A percentile compares a stretch with the other conserved stretches of the same genome.
Conservation (phyloP, 805 yeast species). For the Zygoascus tannicola region DNA sequence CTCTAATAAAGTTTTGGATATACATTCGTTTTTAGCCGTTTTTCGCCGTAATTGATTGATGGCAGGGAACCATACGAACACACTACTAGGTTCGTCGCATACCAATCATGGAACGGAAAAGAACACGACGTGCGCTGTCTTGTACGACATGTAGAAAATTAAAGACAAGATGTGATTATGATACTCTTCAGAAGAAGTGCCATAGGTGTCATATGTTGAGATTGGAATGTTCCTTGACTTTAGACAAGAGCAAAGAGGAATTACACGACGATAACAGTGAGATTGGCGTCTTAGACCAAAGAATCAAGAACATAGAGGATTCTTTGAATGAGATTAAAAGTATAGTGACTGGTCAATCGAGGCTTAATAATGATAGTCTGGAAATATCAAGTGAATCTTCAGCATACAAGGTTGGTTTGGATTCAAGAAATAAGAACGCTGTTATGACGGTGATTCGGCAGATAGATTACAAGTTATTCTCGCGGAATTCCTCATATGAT, state of each 20-base stretch:
- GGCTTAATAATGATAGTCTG: neutral
- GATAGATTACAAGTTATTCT: conserved; percentile 15
- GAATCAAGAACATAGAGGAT: neutral
- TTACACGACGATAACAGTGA: conserved; percentile 29
- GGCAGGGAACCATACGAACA: no score
- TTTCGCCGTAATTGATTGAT: no score
- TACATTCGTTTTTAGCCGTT: no score
- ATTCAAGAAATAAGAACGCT: conserved; percentile 31
- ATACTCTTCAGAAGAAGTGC: conserved; percentile 36
- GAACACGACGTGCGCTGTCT: conserved; percentile 34
- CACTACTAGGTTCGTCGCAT: no score
- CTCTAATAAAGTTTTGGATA: neutral
- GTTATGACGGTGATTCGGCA: conserved; percentile 25
- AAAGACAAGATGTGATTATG: conserved; percentile 51
- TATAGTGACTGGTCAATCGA: neutral
- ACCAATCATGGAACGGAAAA: conserved; percentile 2
- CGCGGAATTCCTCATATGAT: conserved; percentile 21
- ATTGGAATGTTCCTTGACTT: conserved; percentile 40
- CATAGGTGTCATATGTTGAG: conserved; percentile 43
- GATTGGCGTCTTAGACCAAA: neutral
- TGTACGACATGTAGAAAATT: conserved; percentile 46
- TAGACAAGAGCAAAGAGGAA: conserved; percentile 20
- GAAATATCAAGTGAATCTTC: neutral
- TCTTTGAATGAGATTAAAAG: neutral
- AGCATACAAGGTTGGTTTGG: neutral